phyloP scores from a whole-genome alignment of 768 basidiomycete genomes.

The Tricholomella constricta region DNA sequence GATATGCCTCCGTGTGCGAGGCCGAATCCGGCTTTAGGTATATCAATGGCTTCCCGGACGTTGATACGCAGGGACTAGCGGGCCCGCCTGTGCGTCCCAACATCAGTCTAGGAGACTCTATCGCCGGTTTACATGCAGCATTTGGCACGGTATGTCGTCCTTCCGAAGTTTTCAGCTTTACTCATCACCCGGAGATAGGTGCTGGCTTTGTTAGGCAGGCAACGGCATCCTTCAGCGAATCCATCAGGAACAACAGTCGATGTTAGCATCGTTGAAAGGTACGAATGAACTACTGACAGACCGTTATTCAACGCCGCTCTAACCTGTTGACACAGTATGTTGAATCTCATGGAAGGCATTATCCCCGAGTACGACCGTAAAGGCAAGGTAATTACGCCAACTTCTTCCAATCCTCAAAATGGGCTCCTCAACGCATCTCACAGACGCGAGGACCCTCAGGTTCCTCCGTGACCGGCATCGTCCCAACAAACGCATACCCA shows the following conservation, averaged over 20 bases:
- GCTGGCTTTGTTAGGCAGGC: conserved; percentile 53
- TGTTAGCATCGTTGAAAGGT: conserved; percentile 77
- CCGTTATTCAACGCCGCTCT: too few relatives aligned
- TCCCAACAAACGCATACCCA: conserved; percentile 75
- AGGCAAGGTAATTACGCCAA: conserved; percentile 47
- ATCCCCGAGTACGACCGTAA: conserved; percentile 77
- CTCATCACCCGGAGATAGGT: conserved; percentile 32
- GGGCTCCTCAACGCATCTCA: neutral
- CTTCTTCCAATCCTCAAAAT: neutral
- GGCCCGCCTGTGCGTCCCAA: conserved; percentile 73
- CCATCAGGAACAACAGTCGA: conserved; percentile 59
- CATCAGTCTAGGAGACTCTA: conserved; percentile 71
- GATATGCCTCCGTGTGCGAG: conserved; percentile 76
- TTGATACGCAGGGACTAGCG: conserved; percentile 49
- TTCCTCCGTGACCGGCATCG: conserved; percentile 74
- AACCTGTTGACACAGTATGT: conserved; percentile 54
- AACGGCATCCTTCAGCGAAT: conserved; percentile 39
- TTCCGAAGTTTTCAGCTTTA: neutral
- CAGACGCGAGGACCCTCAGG: conserved; percentile 73
- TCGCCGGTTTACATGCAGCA: conserved; percentile 72
- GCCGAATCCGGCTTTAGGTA: conserved; percentile 75
- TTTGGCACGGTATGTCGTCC: conserved; percentile 62
- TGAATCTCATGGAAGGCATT: conserved; percentile 77
- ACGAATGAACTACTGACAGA: neutral
- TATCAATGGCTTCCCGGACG: conserved; percentile 67